A percentile compares a stretch with the other conserved stretches of the same genome.
Conservation (phyloP, 2,329 filamentous ascomycete species). For the Talaromyces rugulosus region DNA sequence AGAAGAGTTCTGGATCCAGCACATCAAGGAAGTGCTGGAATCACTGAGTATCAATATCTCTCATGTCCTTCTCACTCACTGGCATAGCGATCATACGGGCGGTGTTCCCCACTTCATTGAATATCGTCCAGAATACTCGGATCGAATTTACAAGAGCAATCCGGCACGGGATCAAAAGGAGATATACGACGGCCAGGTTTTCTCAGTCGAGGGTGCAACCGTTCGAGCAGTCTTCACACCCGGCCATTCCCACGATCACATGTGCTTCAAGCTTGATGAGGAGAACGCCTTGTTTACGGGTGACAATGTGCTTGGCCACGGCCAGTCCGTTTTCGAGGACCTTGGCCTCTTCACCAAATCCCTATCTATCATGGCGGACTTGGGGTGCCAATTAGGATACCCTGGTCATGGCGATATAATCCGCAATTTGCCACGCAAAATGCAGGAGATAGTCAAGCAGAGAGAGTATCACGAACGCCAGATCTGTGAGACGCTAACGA, state of each 20-base stretch:
- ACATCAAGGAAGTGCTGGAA: slow-evolving; percentile 30
- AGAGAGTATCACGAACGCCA: slow-evolving; percentile 73
- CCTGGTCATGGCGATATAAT: slow-evolving; percentile 44
- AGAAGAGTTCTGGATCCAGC: slow-evolving; percentile 27
- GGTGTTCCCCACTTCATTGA: slow-evolving; percentile 38
- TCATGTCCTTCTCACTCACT: slow-evolving; percentile 44
- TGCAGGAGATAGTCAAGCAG: slow-evolving; percentile 51
- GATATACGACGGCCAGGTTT: slow-evolving; percentile 35
- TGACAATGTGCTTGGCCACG: slow-evolving; percentile 70
- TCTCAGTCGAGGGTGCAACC: slow-evolving; percentile 37
- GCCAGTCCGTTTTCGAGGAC: slow-evolving; percentile 37
- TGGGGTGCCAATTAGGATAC: slow-evolving; percentile 38
- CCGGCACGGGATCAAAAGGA: slow-evolving; percentile 26
- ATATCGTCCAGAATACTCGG: slow-evolving; percentile 22
- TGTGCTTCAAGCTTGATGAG: slow-evolving; percentile 66
- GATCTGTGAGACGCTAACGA: slow-evolving; percentile 33
- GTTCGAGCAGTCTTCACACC: slow-evolving; percentile 47
- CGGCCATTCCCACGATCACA: slow-evolving; percentile 72
- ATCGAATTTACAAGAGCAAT: slow-evolving; percentile 34
- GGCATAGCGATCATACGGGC: slow-evolving; percentile 43
- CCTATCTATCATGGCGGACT: slow-evolving; percentile 29
- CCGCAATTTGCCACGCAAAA: slow-evolving; percentile 34
- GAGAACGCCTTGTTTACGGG: slow-evolving; percentile 75
- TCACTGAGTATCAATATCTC: slow-evolving; percentile 25
- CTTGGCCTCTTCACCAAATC: slow-evolving; percentile 33